These are phyloP conservation scores for Parascedosporium putredinis DNA, from an alignment of 2,329 filamentous ascomycete genomes.

Conservation along the genomic window DNA sequence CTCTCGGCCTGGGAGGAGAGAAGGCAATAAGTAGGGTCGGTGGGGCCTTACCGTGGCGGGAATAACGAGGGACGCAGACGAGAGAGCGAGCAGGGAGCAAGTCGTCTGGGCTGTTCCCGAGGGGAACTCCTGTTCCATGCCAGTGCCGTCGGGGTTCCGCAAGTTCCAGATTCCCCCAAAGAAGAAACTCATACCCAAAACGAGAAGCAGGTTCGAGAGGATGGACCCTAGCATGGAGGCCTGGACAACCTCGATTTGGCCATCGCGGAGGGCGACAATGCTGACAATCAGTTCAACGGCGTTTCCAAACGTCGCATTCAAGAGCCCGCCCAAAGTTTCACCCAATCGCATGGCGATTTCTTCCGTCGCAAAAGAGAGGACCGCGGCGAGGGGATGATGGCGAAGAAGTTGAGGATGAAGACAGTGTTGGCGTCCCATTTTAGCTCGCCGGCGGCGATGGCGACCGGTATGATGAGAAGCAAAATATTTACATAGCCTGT, in stretches of 20 bases:
- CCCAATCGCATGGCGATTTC: constrained; percentile 64
- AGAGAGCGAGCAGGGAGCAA: constrained; percentile 63
- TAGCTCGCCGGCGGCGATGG: constrained; percentile 54
- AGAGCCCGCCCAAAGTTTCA: constrained; percentile 61
- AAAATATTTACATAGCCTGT: constrained; percentile 56
- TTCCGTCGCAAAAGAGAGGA: constrained; percentile 69
- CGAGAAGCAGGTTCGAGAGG: constrained; percentile 84
- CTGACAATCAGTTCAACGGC: constrained; percentile 76
- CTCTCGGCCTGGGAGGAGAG: too few relatives aligned
- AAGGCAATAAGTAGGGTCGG: too few relatives aligned
- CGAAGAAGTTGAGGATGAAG: constrained; percentile 71
- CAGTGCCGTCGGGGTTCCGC: constrained; percentile 42
- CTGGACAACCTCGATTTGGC: constrained; percentile 92
- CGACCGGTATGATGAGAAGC: constrained; percentile 63
- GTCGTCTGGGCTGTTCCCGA: constrained; percentile 69
- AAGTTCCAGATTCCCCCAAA: constrained; percentile 60
- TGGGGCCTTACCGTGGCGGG: constrained; percentile 58
- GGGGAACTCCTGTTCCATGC: constrained; percentile 62
- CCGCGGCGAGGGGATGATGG: constrained; percentile 67
- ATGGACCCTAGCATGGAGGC: constrained; percentile 95
- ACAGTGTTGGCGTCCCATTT: constrained; percentile 56
- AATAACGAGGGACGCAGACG: constrained; percentile 68
- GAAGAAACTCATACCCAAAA: constrained; percentile 72
- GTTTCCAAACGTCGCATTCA: constrained; percentile 72
- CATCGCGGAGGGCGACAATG: constrained; percentile 76